These are phyloP conservation scores for Helianthus annuus DNA, from an alignment of 129 eudicot genomes.

Conservation along the genomic window DNA sequence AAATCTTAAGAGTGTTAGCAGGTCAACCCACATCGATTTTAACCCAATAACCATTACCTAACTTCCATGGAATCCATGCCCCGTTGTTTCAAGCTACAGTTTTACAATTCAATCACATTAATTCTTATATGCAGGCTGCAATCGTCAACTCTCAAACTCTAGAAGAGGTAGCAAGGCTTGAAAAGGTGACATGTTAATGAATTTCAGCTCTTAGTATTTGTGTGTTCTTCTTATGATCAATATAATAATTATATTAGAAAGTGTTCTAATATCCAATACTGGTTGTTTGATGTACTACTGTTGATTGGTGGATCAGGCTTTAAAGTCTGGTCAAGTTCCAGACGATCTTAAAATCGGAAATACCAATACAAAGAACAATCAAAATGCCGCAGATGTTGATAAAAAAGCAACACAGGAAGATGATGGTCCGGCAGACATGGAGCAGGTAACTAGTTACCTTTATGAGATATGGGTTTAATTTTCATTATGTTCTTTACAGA, in stretches of 20 bases:
- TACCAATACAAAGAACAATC: constrained; percentile 28
- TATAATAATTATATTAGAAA: neutral
- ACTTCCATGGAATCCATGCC: constrained; percentile 6
- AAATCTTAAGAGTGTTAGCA: no score
- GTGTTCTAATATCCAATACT: neutral
- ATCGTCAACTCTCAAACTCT: constrained; percentile 97
- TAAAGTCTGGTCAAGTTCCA: constrained; percentile 89
- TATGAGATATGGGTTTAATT: no score
- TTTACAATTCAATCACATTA: neutral
- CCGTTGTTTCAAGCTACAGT: neutral
- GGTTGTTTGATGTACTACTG: neutral
- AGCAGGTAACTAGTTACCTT: constrained; percentile 47
- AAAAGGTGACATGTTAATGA: constrained; percentile 54
- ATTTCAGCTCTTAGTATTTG: neutral
- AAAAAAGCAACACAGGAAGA: constrained; percentile 36
- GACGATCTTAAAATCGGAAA: constrained; percentile 57
- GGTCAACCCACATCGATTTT: neutral
- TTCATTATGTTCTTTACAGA: no score
- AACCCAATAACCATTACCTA: neutral
- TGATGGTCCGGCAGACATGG: constrained; percentile 69
- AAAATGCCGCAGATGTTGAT: constrained; percentile 39
- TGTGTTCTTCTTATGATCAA: neutral
- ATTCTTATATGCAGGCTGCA: constrained; percentile 70
- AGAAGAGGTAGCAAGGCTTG: constrained; percentile 98
- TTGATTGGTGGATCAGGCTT: constrained; percentile 52